Percentiles rank a stretch among this genome's conserved stretches.
Evolutionary conservation across 2,329 filamentous ascomycete species (phyloP).

Genomic region (Fusarium lateritium): DNA sequence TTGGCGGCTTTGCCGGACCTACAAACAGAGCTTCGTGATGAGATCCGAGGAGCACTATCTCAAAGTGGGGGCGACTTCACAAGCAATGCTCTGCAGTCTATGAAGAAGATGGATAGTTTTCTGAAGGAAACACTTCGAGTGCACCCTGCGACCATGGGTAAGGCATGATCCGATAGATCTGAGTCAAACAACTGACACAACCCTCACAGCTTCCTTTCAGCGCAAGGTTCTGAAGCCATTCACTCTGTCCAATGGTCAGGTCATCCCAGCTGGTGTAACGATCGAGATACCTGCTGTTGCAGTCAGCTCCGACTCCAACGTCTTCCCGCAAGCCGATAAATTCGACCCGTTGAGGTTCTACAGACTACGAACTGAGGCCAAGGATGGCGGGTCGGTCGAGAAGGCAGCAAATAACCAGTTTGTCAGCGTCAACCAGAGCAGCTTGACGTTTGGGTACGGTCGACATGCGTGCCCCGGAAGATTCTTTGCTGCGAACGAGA

Average conservation of each 20-base stretch:
- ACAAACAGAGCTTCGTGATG: not conserved
- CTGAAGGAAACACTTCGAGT: constrained; percentile 12
- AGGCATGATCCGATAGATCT: rapidly evolving
- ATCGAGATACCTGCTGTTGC: not conserved
- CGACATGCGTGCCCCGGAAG: constrained; percentile 4
- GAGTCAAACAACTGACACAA: rapidly evolving
- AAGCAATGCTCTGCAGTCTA: not conserved
- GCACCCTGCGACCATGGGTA: not conserved
- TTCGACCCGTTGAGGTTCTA: constrained; percentile 12
- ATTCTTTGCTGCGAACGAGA: constrained; percentile 8
- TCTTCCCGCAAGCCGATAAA: not conserved
- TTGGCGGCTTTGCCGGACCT: not conserved
- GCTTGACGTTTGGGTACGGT: constrained; percentile 8
- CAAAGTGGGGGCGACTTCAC: constrained; percentile 3
- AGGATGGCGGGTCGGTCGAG: not conserved
- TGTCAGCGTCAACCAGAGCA: not conserved
- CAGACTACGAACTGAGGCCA: not conserved
- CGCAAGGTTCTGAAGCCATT: constrained; percentile 2
- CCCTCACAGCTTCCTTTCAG: not conserved
- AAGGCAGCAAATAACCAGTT: not conserved
- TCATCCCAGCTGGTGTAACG: not conserved
- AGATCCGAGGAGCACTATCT: not conserved
- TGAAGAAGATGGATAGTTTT: constrained; percentile 20
- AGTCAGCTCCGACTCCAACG: not conserved
- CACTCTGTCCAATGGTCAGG: not conserved